These are phyloP conservation scores for Capsella bursapastoris DNA, from an alignment of 345 rosid species.

Conservation along the genomic window DNA sequence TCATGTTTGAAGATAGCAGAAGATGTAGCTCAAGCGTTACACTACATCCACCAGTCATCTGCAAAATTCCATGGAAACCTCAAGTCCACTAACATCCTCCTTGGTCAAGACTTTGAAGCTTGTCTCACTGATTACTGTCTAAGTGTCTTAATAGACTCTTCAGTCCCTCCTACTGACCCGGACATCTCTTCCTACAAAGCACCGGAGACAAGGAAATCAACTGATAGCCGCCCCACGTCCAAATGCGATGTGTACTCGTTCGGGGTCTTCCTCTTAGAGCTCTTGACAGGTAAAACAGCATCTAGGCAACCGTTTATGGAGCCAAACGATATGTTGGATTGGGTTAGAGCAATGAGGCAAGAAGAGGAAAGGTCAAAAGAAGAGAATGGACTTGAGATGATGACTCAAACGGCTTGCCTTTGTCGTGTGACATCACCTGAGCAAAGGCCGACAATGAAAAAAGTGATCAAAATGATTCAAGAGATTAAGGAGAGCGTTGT, in stretches of 20 bases:
- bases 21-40: slow-evolving; percentile 83
- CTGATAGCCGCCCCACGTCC: slow-evolving; percentile 49
- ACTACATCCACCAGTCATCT: slow-evolving; percentile 77
- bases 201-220: slow-evolving; percentile 75
- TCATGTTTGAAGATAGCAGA: slow-evolving; percentile 96
- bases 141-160: slow-evolving; percentile 59
- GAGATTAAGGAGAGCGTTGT: slow-evolving; percentile 65
- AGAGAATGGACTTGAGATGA: slow-evolving; percentile 69
- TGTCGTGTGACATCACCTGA: slow-evolving; percentile 83
- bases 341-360: slow-evolving; percentile 74
- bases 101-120: slow-evolving; percentile 89
- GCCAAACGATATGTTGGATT: slow-evolving; percentile 68
- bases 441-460: slow-evolving; percentile 80
- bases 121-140: slow-evolving; percentile 85
- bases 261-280: slow-evolving; percentile 79
- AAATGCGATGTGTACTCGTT: slow-evolving; percentile 84
- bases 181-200: slow-evolving; percentile 76
- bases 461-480: slow-evolving; percentile 80
- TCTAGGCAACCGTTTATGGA: slow-evolving; percentile 77
- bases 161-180: slow-evolving; percentile 41
- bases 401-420: slow-evolving; percentile 74
- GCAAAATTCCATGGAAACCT: slow-evolving; percentile 78
- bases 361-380: slow-evolving; percentile 56
- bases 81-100: slow-evolving; percentile 83
- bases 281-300: slow-evolving; percentile 73